Evolutionary conservation across 2,329 filamentous ascomycete genomes (phyloP).

Genomic region (Ascochyta rabiei): DNA sequence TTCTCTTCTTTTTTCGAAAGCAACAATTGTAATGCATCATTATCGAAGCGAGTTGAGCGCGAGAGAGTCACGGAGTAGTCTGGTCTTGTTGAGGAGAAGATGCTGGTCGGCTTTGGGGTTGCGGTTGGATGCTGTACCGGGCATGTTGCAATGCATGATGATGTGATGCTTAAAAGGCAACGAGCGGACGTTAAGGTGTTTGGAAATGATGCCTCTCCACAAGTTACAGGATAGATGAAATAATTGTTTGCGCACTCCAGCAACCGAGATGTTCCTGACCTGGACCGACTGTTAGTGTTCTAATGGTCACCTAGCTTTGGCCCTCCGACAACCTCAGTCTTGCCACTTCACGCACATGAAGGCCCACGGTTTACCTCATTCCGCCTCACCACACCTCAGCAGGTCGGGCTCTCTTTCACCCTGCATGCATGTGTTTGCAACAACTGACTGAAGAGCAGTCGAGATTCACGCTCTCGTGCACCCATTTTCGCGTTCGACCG

Average conservation of each 20-base stretch:
- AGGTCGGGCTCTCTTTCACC: not conserved
- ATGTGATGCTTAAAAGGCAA: not conserved
- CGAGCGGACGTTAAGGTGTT: slow-evolving; percentile 1
- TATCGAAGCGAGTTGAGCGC: not conserved
- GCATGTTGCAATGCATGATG: slow-evolving; percentile 5
- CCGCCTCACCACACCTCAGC: not conserved
- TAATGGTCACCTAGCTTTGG: not conserved
- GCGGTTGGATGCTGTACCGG: not conserved
- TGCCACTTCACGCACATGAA: not conserved
- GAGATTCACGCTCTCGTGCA: not conserved
- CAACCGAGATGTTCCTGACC: not conserved
- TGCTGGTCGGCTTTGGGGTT: not conserved
- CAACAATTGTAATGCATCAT: slow-evolving; percentile 19
- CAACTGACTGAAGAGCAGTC: not conserved
- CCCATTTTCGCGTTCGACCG: not conserved
- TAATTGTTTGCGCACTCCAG: slow-evolving; percentile 3
- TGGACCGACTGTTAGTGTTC: not conserved
- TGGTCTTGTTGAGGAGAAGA: not conserved
- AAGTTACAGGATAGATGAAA: slow-evolving; percentile 16
- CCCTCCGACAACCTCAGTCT: not conserved
- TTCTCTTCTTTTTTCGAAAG: slow-evolving; percentile 17
- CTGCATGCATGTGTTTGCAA: not conserved
- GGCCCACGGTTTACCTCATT: not conserved
- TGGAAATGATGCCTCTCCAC: slow-evolving; percentile 7
- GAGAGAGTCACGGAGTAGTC: not conserved